Percentiles rank a stretch among this genome's conserved stretches.
These are phyloP conservation scores for Deuterostichococcus epilithicus DNA, from an alignment of 139 green algal genomes.

Conservation along the genomic window DNA sequence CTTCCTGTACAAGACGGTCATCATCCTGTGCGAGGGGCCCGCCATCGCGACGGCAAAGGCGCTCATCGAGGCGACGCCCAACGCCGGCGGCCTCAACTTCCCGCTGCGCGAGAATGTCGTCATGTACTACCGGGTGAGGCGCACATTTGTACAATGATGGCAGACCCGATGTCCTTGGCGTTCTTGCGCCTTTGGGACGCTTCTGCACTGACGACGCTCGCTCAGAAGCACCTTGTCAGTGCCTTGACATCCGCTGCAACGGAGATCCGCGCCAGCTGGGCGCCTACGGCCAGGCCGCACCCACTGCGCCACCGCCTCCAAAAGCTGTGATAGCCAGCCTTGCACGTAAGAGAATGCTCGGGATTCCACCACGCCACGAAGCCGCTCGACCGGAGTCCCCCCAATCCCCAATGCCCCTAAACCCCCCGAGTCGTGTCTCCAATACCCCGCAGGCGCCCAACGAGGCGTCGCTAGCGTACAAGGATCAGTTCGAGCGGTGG, in stretches of 20 bases:
- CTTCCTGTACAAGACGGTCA: constrained; percentile 63
- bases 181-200: background rate
- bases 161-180: background rate
- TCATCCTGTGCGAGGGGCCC: constrained; percentile 52
- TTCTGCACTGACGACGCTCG: background rate
- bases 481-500: constrained; percentile 55
- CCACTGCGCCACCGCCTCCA: too few species aligned
- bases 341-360: too few species aligned
- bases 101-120: constrained; percentile 48
- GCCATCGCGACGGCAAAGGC: constrained; percentile 64
- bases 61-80: constrained; percentile 52
- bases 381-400: background rate
- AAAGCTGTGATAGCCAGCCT: too few species aligned
- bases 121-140: constrained; percentile 73
- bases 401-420: background rate
- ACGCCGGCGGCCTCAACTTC: constrained; percentile 47
- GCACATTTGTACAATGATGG: background rate
- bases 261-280: too few species aligned
- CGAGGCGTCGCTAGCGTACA: constrained; percentile 50
- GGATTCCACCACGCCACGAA: too few species aligned
- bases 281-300: too few species aligned
- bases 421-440: too few species aligned
- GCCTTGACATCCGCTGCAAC: too few species aligned
- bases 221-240: too few species aligned
- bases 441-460: constrained; percentile 50